Evolutionary conservation across 2,329 filamentous ascomycete species (phyloP).

Genomic region (Acrodontium crateriforme): DNA sequence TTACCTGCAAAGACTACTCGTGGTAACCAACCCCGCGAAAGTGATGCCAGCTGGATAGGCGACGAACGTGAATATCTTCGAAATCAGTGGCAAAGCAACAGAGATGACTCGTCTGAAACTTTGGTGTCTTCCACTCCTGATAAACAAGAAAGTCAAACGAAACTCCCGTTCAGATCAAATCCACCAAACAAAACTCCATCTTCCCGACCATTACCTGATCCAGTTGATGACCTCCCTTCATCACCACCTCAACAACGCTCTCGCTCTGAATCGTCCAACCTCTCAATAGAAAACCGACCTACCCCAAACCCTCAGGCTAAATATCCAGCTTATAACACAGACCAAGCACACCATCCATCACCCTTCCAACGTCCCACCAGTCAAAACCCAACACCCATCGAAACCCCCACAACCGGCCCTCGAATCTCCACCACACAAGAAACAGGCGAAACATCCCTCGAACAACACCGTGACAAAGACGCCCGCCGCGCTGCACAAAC

Average conservation of each 20-base stretch:
- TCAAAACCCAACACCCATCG: constrained; percentile 35
- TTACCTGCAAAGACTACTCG: constrained; percentile 22
- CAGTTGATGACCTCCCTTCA: neutral
- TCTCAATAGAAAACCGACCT: too few relatives aligned
- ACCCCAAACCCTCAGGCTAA: constrained; percentile 14
- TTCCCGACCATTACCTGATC: neutral
- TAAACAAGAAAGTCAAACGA: too few relatives aligned
- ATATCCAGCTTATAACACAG: constrained; percentile 10
- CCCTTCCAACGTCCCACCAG: constrained; percentile 24
- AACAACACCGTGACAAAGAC: constrained; percentile 46
- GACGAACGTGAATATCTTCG: constrained; percentile 52
- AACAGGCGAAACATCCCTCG: constrained; percentile 20
- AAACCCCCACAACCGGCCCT: too few relatives aligned
- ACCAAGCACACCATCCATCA: constrained; percentile 4
- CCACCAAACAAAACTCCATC: neutral
- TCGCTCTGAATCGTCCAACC: too few relatives aligned
- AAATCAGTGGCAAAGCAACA: constrained; percentile 38
- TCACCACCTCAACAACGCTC: neutral
- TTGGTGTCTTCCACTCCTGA: too few relatives aligned
- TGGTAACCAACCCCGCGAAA: constrained; percentile 29
- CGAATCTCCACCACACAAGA: constrained; percentile 35
- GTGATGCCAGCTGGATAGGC: constrained; percentile 50
- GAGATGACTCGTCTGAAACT: too few relatives aligned
- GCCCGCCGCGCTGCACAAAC: constrained; percentile 44
- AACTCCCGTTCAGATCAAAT: too few relatives aligned